These are phyloP conservation scores for Trichoderma sp. DNA, from an alignment of 2,329 filamentous ascomycete genomes.

Conservation along the genomic window DNA sequence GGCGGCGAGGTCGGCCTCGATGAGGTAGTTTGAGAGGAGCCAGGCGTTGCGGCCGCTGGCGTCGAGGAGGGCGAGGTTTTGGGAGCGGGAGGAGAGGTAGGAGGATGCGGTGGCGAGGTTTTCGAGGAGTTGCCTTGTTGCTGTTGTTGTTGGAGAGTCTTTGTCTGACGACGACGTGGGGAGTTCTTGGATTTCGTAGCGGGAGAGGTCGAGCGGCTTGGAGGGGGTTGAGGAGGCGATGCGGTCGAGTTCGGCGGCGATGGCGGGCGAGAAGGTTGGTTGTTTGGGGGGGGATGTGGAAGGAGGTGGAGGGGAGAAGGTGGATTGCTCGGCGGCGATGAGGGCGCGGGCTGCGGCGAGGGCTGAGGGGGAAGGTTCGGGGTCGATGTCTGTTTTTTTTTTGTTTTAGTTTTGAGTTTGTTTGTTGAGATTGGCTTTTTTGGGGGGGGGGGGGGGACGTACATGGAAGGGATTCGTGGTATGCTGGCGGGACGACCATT, in stretches of 20 bases:
- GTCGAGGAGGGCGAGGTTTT: slow-evolving; percentile 70
- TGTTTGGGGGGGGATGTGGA: slow-evolving; percentile 39
- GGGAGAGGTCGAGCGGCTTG: slow-evolving; percentile 64
- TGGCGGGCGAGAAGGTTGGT: slow-evolving; percentile 61
- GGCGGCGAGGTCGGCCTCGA: slow-evolving; percentile 63
- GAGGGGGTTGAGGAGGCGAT: slow-evolving; percentile 45
- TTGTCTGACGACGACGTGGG: slow-evolving; percentile 28
- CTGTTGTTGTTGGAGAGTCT: not conserved
- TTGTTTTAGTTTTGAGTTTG: slow-evolving; percentile 20
- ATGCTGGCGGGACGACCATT: slow-evolving; percentile 34
- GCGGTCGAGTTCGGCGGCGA: slow-evolving; percentile 66
- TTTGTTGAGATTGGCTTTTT: too few relatives aligned
- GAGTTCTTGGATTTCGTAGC: slow-evolving; percentile 75
- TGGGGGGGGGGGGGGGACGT: slow-evolving; percentile 14
- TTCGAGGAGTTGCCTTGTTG: slow-evolving; percentile 57
- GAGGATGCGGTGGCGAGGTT: slow-evolving; percentile 47
- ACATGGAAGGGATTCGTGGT: slow-evolving; percentile 78
- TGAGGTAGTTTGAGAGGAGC: slow-evolving; percentile 77
- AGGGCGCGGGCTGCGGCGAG: slow-evolving; percentile 66
- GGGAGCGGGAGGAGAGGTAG: slow-evolving; percentile 51
- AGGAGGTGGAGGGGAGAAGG: slow-evolving; percentile 35
- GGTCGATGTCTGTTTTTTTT: slow-evolving; percentile 70
- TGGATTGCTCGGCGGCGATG: slow-evolving; percentile 62
- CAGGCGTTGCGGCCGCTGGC: slow-evolving; percentile 84
- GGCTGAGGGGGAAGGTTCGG: slow-evolving; percentile 59